Evolutionary conservation across 345 rosid species (phyloP).

Genomic region (Citrus unshiu): DNA sequence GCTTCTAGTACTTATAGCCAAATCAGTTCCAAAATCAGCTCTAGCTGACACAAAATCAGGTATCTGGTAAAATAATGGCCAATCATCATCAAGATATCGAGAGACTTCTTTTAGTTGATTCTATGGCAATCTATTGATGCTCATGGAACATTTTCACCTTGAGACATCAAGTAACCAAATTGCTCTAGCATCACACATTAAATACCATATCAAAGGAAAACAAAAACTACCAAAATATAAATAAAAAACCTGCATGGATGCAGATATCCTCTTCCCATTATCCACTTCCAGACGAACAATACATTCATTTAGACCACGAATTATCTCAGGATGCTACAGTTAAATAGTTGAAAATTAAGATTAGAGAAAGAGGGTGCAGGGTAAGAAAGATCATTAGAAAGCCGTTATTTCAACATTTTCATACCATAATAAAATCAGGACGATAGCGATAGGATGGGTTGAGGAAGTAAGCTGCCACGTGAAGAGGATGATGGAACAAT

Average conservation of each 20-base stretch:
- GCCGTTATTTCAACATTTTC: constrained; percentile 5
- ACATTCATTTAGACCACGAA: constrained; percentile 87
- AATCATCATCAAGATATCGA: not conserved
- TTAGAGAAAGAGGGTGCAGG: not conserved
- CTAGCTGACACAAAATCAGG: constrained; percentile 79
- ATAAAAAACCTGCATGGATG: constrained; percentile 71
- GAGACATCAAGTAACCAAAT: constrained; percentile 6
- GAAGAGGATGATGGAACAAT: constrained; percentile 79
- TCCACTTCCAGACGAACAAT: constrained; percentile 83
- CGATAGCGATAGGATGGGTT: constrained; percentile 81
- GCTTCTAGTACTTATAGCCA: constrained; percentile 73
- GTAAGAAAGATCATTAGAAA: not conserved
- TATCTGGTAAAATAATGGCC: constrained; percentile 40
- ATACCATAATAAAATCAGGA: constrained; percentile 73
- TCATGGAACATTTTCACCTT: not conserved
- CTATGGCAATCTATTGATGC: not conserved
- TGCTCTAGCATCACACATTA: not conserved
- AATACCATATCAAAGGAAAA: not conserved
- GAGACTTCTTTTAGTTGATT: not conserved
- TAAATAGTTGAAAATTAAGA: constrained; percentile 10
- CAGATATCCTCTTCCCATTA: constrained; percentile 61
- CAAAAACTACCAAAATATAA: not conserved
- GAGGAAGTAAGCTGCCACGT: constrained; percentile 86
- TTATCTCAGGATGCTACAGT: constrained; percentile 69
- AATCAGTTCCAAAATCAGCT: constrained; percentile 78